Evolutionary conservation across 495 filamentous ascomycete genomes (phyloP).

Genomic region (Hypoxylon lienhwacheense): DNA sequence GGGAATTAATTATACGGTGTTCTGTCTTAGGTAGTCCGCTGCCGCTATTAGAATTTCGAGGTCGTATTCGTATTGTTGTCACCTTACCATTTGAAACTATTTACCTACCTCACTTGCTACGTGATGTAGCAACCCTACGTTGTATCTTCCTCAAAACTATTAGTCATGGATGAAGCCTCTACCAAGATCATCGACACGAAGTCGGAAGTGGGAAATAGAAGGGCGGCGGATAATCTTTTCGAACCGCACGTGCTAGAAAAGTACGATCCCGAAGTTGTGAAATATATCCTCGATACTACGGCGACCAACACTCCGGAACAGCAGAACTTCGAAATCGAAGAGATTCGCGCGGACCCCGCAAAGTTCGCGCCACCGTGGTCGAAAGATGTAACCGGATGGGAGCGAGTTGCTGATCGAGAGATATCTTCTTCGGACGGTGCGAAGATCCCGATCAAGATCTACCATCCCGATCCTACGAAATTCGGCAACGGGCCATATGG

Average conservation of each 20-base stretch:
- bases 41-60: no score
- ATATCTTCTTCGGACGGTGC: constrained; percentile 47
- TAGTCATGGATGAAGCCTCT: no score
- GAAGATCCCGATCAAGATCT: constrained; percentile 47
- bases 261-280: constrained; percentile 25
- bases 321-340: constrained; percentile 49
- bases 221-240: constrained; percentile 27
- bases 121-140: no score
- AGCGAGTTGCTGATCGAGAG: constrained; percentile 42
- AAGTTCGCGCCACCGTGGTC: constrained; percentile 43
- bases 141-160: no score
- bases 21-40: no score
- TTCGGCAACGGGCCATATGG: constrained; percentile 48
- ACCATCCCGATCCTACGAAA: constrained; percentile 46
- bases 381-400: constrained; percentile 39
- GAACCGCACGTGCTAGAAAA: constrained; percentile 21
- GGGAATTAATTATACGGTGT: no score
- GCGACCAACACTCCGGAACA: constrained; percentile 3
- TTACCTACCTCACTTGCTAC: no score
- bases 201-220: not conserved
- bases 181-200: not conserved
- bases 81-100: no score
- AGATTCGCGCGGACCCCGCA: constrained; percentile 44
- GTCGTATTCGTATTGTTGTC: no score
- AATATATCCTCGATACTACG: constrained; percentile 19